Evolutionary conservation across 176 grass and related monocot species (phyloP).

Genomic region (Avena atlantica): DNA sequence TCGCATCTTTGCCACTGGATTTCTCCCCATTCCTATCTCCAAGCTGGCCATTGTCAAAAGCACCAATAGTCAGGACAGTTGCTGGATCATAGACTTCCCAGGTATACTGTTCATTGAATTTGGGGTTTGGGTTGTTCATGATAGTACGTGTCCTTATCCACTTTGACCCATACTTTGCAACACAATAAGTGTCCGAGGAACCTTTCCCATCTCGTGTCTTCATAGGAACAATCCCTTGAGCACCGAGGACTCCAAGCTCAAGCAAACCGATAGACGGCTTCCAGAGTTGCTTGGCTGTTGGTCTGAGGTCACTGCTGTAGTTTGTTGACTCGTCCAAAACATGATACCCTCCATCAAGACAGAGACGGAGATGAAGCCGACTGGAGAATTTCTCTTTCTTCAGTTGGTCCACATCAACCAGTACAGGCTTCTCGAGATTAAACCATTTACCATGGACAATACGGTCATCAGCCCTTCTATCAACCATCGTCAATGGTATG

Average conservation of each 20-base stretch:
- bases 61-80: conserved; percentile 88
- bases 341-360: conserved; percentile 96
- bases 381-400: conserved; percentile 94
- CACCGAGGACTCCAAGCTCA: conserved; percentile 87
- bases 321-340: conserved; percentile 95
- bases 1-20: conserved; percentile 67
- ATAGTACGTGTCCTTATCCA: conserved; percentile 94
- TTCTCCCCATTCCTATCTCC: conserved; percentile 72
- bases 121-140: conserved; percentile 77
- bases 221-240: conserved; percentile 86
- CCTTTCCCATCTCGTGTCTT: conserved; percentile 96
- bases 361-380: conserved; percentile 84
- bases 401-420: conserved; percentile 81
- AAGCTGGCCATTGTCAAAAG: conserved; percentile 94
- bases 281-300: conserved; percentile 97
- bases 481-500: conserved; percentile 73
- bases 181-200: conserved; percentile 93
- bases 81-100: conserved; percentile 98
- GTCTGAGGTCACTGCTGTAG: conserved; percentile 95
- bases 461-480: conserved; percentile 75
- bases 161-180: conserved; percentile 97
- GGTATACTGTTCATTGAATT: conserved; percentile 95
- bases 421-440: conserved; percentile 83
- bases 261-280: conserved; percentile 94
- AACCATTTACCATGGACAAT: conserved; percentile 94